Evolutionary conservation across 345 rosid species (phyloP), one percentile per base, ranked within the genome.

Genomic region (Carallia brachiata): DNA sequence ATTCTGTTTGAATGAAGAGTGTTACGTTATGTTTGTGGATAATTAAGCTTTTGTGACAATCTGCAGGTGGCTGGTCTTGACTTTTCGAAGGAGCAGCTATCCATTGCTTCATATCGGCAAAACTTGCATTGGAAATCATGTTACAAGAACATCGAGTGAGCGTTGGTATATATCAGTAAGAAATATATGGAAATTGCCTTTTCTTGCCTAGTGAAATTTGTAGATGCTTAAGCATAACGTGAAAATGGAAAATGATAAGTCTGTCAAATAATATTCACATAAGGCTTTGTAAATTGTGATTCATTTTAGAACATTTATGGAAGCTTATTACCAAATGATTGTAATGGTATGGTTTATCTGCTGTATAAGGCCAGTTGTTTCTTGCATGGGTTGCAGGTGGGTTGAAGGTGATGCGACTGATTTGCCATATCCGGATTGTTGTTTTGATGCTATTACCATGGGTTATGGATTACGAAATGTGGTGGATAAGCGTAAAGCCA

Each of bases 111-210:
- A 47, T 82, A 84, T 18, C 78, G 90, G 71, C 92, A 90, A 74
- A 70, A 64, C 50, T 73, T 68, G 67, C 76, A 65, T 50, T 72
- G 66, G 4, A 88, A 85, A 72, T 76, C 86, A 59, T 87, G 89
- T 78, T 86, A 82, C 83, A 78, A 79, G 72, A 90, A 85, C 80
- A 95, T 95, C 61, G 93, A 87, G 97, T 90, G 97, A 92, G 97
- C 89, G 79, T 76, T 78, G 89, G 87, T 89, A 83, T 77, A 79
- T 71, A 36, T 28, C 72, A 19, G 17, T 66, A 40, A 12, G 64
- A 55, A 62, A 34, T 56, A 40, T 56, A 39, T 34, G 72, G 23
- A 16, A 59, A 36, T 10, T 39, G 39, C 62, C 62, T 31, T 53
- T 55, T 23, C 5, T 17, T n/a, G 37, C 60, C 6, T 63, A 31